phyloP scores from a whole-genome alignment of 768 basidiomycete genomes.

The Hypholoma fasciculare region DNA sequence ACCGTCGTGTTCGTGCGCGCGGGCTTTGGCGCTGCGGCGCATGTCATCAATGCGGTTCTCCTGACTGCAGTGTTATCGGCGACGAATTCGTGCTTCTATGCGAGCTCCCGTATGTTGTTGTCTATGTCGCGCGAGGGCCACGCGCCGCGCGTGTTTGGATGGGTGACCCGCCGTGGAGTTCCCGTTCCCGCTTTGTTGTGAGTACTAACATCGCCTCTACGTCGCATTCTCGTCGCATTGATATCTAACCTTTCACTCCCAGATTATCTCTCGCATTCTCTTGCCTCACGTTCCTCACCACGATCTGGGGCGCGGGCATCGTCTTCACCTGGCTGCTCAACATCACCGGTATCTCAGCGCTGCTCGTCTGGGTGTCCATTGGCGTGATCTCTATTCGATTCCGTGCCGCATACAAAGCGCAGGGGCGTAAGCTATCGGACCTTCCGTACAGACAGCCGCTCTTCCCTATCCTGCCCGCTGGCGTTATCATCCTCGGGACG shows the following conservation, averaged over 20 bases:
- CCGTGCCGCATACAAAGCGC: slow-evolving; percentile 56
- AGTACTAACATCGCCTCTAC: slow-evolving; percentile 25
- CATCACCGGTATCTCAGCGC: slow-evolving; percentile 63
- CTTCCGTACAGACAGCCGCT: slow-evolving; percentile 60
- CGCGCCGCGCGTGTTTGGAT: slow-evolving; percentile 65
- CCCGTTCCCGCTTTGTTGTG: slow-evolving; percentile 57
- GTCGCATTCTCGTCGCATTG: slow-evolving; percentile 17
- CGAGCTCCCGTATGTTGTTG: slow-evolving; percentile 59
- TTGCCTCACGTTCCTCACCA: slow-evolving; percentile 53
- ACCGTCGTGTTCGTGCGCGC: slow-evolving; percentile 65
- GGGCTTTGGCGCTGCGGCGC: slow-evolving; percentile 59
- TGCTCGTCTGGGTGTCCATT: slow-evolving; percentile 69
- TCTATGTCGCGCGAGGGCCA: slow-evolving; percentile 65
- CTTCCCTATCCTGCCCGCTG: slow-evolving; percentile 51
- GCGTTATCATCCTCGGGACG: slow-evolving; percentile 47
- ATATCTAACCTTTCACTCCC: not conserved
- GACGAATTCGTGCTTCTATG: slow-evolving; percentile 68
- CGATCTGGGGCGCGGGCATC: slow-evolving; percentile 56
- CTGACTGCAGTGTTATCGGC: slow-evolving; percentile 66
- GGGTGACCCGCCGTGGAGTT: slow-evolving; percentile 63
- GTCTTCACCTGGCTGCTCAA: slow-evolving; percentile 63
- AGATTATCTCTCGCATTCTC: slow-evolving; percentile 50
- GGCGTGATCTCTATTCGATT: slow-evolving; percentile 59
- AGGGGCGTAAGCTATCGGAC: slow-evolving; percentile 50
- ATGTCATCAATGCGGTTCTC: slow-evolving; percentile 67